Evolutionary conservation across 2,329 filamentous ascomycete genomes (phyloP).

Genomic region (Pleochaeta shiraiana): DNA sequence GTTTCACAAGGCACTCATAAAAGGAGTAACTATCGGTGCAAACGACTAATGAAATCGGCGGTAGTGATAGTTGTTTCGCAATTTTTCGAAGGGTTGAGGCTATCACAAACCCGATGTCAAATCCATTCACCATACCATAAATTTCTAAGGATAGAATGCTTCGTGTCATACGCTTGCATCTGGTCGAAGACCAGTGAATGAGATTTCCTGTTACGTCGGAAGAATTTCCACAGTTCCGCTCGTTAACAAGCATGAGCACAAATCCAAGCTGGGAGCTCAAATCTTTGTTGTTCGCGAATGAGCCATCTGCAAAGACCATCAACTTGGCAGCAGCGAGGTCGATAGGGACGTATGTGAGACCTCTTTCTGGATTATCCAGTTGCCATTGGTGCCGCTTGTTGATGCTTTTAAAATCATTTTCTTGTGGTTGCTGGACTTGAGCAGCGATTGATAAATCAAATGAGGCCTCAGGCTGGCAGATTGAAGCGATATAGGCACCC

Average conservation of each 20-base stretch:
- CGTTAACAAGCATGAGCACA: background rate
- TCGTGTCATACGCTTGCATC: background rate
- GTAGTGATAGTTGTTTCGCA: background rate
- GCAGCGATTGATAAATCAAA: slow-evolving; percentile 2
- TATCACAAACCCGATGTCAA: background rate
- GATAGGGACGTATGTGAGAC: background rate
- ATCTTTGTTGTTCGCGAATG: slow-evolving; percentile 1
- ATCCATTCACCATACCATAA: background rate
- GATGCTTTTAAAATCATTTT: background rate
- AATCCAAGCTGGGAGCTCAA: background rate
- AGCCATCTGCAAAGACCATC: slow-evolving; percentile 3
- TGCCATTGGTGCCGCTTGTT: background rate
- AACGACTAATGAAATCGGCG: background rate
- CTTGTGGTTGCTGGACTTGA: background rate
- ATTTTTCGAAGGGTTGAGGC: background rate
- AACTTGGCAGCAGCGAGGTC: background rate
- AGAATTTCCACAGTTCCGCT: background rate
- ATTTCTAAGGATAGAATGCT: background rate
- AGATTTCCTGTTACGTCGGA: background rate
- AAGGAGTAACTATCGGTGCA: background rate
- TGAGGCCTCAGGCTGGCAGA: background rate
- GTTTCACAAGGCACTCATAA: background rate
- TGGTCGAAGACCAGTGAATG: background rate
- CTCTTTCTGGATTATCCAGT: background rate
- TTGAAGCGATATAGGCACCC: background rate